Conservation (phyloP, 169 alveolate species). For the Miamiensis avidus region DNA sequence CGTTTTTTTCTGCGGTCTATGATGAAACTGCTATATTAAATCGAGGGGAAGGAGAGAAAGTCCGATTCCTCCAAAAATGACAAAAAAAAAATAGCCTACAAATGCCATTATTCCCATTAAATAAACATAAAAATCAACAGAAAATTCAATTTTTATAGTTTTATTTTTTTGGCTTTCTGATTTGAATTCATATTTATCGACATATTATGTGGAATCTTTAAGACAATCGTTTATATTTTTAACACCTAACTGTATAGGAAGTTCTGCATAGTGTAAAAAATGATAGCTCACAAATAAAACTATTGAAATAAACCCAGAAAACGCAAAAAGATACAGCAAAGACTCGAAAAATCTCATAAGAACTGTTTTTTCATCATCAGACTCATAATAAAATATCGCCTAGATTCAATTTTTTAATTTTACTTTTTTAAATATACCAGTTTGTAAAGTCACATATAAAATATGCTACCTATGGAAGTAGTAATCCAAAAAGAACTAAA, state of each 20-base stretch:
- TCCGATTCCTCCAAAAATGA: slow-evolving; percentile 87
- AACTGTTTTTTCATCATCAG: neutral
- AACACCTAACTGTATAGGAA: neutral
- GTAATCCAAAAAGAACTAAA: neutral
- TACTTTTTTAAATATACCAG: neutral
- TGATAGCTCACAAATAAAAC: too few relatives aligned
- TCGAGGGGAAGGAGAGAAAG: slow-evolving; percentile 82
- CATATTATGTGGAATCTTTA: neutral
- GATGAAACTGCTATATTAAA: slow-evolving; percentile 64
- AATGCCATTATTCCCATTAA: slow-evolving; percentile 2
- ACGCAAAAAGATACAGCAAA: neutral
- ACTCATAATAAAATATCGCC: neutral
- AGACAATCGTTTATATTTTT: neutral
- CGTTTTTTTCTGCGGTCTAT: slow-evolving; percentile 68
- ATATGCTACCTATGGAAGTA: neutral
- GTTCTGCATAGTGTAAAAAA: neutral
- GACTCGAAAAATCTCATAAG: neutral
- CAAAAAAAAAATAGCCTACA: slow-evolving; percentile 76
- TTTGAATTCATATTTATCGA: neutral
- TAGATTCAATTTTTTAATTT: too few relatives aligned
- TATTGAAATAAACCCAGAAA: neutral
- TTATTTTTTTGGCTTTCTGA: neutral
- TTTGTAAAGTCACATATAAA: neutral
- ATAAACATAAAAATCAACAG: neutral
- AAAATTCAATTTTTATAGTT: neutral